These are phyloP conservation scores for Oleoguttula mirabilis DNA, from an alignment of 495 filamentous ascomycete genomes.

Conservation along the genomic window DNA sequence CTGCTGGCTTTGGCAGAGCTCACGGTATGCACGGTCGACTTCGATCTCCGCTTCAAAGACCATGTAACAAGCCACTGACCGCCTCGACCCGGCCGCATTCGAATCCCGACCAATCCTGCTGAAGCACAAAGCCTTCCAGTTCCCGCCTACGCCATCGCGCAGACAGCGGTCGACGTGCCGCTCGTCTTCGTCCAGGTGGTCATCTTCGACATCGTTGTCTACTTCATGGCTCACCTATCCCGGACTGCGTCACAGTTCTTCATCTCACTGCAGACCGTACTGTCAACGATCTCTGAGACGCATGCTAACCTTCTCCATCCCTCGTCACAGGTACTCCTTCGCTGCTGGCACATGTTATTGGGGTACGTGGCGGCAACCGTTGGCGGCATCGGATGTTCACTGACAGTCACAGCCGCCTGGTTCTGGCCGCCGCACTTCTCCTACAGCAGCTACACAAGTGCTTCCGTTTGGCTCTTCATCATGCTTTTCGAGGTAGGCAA, in stretches of 20 bases:
- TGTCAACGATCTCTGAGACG: constrained; percentile 49
- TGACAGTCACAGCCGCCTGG: no score
- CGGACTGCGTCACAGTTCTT: constrained; percentile 72
- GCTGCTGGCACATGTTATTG: constrained; percentile 47
- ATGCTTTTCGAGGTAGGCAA: constrained; percentile 48
- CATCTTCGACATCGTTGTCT: constrained; percentile 64
- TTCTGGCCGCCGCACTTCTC: constrained; percentile 41
- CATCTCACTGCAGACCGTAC: constrained; percentile 53
- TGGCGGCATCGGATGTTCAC: no score
- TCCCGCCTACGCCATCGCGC: constrained; percentile 67
- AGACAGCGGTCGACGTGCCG: constrained; percentile 65
- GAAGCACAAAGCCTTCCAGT: constrained; percentile 76
- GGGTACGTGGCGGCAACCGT: no score
- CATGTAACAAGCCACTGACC: no score
- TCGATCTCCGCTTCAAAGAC: no score
- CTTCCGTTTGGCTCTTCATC: constrained; percentile 46
- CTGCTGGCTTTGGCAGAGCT: constrained; percentile 68
- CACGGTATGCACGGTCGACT: no score
- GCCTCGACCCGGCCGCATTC: constrained; percentile 42
- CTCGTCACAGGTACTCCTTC: no score
- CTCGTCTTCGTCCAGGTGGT: constrained; percentile 56
- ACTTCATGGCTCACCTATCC: constrained; percentile 62
- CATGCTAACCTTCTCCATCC: no score
- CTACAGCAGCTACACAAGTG: constrained; percentile 24
- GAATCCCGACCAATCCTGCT: constrained; percentile 58